Evolutionary conservation across 106 monocot genomes (phyloP).

Genomic region (Chionographis japonica): DNA sequence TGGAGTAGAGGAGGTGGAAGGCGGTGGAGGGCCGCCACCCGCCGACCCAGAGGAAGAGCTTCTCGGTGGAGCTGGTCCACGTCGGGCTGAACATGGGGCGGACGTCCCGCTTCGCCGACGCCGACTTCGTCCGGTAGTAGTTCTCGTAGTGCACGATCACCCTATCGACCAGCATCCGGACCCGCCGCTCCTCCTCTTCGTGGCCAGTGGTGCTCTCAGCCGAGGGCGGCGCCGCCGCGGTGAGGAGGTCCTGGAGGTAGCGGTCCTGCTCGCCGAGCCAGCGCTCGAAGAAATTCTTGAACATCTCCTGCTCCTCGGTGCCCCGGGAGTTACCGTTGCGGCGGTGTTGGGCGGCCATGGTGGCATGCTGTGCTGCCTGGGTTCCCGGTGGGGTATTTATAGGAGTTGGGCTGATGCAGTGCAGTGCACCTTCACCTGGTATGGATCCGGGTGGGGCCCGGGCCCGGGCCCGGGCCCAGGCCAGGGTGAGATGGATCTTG

Average conservation of each 20-base stretch:
- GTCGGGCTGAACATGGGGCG: conserved; percentile 41
- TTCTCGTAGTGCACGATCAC: conserved; percentile 49
- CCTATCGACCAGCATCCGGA: conserved; percentile 27
- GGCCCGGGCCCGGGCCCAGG: too few relatives aligned
- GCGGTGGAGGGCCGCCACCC: conserved; percentile 69
- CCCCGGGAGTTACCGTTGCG: too few relatives aligned
- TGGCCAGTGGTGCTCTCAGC: neutral
- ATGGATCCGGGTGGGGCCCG: too few relatives aligned
- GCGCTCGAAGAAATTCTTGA: conserved; percentile 42
- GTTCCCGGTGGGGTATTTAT: too few relatives aligned
- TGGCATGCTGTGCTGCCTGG: too few relatives aligned
- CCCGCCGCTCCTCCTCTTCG: neutral
- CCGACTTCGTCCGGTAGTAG: conserved; percentile 50
- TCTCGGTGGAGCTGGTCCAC: conserved; percentile 66
- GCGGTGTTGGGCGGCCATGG: too few relatives aligned
- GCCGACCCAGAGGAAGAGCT: conserved; percentile 55
- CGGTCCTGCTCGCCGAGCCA: conserved; percentile 41
- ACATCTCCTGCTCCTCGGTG: conserved; percentile 7
- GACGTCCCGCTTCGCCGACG: conserved; percentile 36
- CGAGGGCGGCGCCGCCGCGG: conserved; percentile 6
- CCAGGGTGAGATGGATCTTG: too few relatives aligned
- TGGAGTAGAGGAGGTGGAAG: conserved; percentile 70
- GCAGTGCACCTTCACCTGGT: too few relatives aligned
- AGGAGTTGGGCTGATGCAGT: too few relatives aligned
- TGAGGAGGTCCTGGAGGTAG: conserved; percentile 31